Evolutionary conservation across 2,329 filamentous ascomycete species (phyloP), one percentile per base, ranked within the genome.

Genomic region (Hypoxylon sp.): DNA sequence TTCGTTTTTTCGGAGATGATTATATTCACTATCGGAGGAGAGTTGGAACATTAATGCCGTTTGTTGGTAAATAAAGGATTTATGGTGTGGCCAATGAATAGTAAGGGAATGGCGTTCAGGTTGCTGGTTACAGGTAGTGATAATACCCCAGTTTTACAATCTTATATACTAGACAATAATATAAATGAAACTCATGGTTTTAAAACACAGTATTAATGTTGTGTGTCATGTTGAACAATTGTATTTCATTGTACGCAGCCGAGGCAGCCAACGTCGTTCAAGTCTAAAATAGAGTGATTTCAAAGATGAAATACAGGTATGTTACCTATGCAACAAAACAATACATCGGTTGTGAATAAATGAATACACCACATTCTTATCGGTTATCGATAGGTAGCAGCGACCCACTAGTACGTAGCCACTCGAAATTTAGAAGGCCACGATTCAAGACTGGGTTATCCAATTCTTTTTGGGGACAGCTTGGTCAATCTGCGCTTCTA

Each of bases 1-100:
- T 93, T 5, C 75, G 78, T 9, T 97, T 97, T 73, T 99, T 97
- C 69, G 88, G 88, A 0, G 77, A 88, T 5, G 87, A 95, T 37
- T 99, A 97, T 69, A 72, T 84, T 13, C 71, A 82, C 12, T 99
- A 96, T 68, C 81, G 81, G 62, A 79, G 80, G 65, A 79, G 77
- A 48, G 92, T 92, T 3, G 78, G 81, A 31, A 90, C 91, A 6
- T 84, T 84, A 67, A 95, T 99, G 63, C 94, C 93, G 0, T 89
- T 95, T 55, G 86, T 93, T 7, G 53, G 62, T 3, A 57, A 43
- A 48, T 65, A 26, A 61, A 32, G 15, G 5, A n/a, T 16, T 7
- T 40, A 9, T n/a, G n/a, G n/a, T n/a, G n/a, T n/a, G n/a, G n/a
- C n/a, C n/a, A n/a, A 27, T 42, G 9, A 17, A 25, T 32, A 16